Percentiles rank a stretch among this genome's conserved stretches.
Conservation (phyloP, 805 yeast genomes). For the Yarrowia sp. region DNA sequence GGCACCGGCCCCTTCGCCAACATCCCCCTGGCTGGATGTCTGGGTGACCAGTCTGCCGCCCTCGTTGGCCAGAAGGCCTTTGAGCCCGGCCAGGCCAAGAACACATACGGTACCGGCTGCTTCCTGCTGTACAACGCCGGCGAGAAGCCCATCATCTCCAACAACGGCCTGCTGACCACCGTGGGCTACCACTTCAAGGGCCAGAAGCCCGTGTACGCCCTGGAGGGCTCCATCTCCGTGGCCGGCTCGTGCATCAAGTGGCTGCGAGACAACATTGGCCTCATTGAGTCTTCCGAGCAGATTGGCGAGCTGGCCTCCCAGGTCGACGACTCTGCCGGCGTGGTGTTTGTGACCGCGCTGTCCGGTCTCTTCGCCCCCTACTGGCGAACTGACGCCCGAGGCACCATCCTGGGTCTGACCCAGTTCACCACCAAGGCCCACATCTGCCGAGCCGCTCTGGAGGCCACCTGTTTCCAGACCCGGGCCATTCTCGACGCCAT, state of each 20-base stretch:
- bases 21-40: slow-evolving; percentile 84
- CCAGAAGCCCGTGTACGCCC: slow-evolving; percentile 77
- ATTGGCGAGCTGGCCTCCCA: slow-evolving; percentile 88
- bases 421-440: slow-evolving; percentile 92
- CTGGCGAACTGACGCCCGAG: slow-evolving; percentile 93
- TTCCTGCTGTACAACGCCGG: slow-evolving; percentile 91
- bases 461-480: slow-evolving; percentile 94
- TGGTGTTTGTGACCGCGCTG: slow-evolving; percentile 93
- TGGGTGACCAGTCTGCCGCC: slow-evolving; percentile 95
- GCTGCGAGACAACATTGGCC: slow-evolving; percentile 87
- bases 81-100: slow-evolving; percentile 83
- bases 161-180: slow-evolving; percentile 86
- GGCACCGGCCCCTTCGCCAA: slow-evolving; percentile 58
- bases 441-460: slow-evolving; percentile 92
- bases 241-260: slow-evolving; percentile 95
- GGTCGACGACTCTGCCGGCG: slow-evolving; percentile 85
- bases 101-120: slow-evolving; percentile 97
- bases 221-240: slow-evolving; percentile 95
- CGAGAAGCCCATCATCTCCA: slow-evolving; percentile 66
- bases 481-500: slow-evolving; percentile 88
- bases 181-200: slow-evolving; percentile 89
- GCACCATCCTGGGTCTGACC: slow-evolving; percentile 91
- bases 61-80: slow-evolving; percentile 91
- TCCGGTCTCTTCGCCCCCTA: slow-evolving; percentile 94
- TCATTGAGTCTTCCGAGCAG: slow-evolving; percentile 82